These are phyloP conservation scores for Penicillium sp. DNA, from an alignment of 2,329 filamentous ascomycete genomes.

Conservation along the genomic window DNA sequence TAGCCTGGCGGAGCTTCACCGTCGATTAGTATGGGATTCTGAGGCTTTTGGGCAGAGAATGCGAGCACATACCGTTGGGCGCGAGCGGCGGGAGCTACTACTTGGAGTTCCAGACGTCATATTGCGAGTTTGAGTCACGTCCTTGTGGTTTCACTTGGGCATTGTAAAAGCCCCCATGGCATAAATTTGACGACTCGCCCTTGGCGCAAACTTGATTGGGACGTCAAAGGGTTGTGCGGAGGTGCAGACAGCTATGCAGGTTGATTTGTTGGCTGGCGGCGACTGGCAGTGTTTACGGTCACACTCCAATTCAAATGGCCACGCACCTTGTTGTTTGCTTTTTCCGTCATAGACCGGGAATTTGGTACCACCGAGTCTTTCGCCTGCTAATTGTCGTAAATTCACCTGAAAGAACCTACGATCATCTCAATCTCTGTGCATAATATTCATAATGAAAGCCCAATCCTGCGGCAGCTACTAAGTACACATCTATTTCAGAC, in stretches of 20 bases:
- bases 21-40: constrained; percentile 4
- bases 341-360: background rate
- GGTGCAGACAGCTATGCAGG: constrained; percentile 8
- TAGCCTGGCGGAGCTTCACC: constrained; percentile 69
- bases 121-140: constrained; percentile 22
- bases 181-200: background rate
- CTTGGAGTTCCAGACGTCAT: constrained; percentile 33
- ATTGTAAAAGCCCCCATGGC: constrained; percentile 6
- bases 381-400: background rate
- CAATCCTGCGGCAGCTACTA: background rate
- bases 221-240: constrained; percentile 6
- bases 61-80: constrained; percentile 31
- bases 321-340: constrained; percentile 15
- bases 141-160: constrained; percentile 9
- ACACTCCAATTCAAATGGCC: constrained; percentile 5
- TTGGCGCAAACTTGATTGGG: constrained; percentile 1
- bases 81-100: constrained; percentile 33
- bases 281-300: constrained; percentile 9
- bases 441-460: background rate
- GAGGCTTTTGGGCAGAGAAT: background rate
- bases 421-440: too few species aligned
- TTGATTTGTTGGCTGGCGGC: constrained; percentile 5
- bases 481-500: constrained; percentile 42
- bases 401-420: background rate
- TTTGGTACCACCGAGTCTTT: background rate